Conservation (phyloP, 108 stramenopile genomes). For the Skeletonema marinoi region DNA sequence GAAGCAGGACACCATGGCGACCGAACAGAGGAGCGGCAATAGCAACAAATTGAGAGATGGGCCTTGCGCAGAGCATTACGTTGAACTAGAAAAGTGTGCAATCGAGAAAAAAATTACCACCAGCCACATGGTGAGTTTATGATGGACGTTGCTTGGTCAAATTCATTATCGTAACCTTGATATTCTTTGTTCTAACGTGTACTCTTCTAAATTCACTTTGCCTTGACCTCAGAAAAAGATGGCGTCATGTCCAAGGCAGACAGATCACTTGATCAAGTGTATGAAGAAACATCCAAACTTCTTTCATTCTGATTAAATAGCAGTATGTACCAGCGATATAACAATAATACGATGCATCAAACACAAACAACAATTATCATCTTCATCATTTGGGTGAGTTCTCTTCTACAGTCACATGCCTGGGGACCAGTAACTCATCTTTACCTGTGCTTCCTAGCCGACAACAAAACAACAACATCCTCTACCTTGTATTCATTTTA, state of each 20-base stretch:
- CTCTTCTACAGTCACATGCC: background rate
- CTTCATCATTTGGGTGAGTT: background rate
- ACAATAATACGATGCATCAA: background rate
- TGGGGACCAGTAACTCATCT: background rate
- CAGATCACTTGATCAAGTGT: slow-evolving; percentile 19
- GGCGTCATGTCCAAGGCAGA: slow-evolving; percentile 18
- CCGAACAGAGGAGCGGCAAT: background rate
- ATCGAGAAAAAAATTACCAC: slow-evolving; percentile 20
- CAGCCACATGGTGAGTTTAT: slow-evolving; percentile 25
- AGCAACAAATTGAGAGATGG: slow-evolving; percentile 35
- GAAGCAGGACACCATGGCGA: background rate
- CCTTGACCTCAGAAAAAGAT: slow-evolving; percentile 8
- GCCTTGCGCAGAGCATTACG: slow-evolving; percentile 26
- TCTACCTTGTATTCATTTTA: background rate
- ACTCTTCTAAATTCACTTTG: background rate
- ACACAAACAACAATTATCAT: background rate
- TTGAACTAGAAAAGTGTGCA: slow-evolving; percentile 35
- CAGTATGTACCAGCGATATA: background rate
- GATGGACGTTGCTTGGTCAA: background rate
- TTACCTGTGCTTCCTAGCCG: background rate
- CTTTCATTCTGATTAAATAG: slow-evolving; percentile 13
- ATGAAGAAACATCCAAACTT: slow-evolving; percentile 19
- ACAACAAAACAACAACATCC: background rate
- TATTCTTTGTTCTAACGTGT: background rate
- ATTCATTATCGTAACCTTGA: no score